Evolutionary conservation across 495 filamentous ascomycete genomes (phyloP).

Genomic region (Staphylotrichum longicolle): DNA sequence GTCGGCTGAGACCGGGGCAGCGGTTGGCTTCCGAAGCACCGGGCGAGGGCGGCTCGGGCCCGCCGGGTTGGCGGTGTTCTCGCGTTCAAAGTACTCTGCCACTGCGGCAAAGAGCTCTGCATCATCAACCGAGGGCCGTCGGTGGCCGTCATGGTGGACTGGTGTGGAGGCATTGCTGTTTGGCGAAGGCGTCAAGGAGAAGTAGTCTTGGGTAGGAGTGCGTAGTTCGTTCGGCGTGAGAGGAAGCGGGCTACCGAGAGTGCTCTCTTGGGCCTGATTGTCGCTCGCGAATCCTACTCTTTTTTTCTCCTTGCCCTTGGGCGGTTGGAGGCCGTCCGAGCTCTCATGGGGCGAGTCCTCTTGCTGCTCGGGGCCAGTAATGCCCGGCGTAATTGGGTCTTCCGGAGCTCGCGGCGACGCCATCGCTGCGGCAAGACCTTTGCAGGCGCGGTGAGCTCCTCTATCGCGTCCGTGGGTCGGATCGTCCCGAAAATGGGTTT

Average conservation of each 20-base stretch:
- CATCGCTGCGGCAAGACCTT: slow-evolving; percentile 14
- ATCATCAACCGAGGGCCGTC: slow-evolving; percentile 30
- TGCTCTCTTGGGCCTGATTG: slow-evolving; percentile 1
- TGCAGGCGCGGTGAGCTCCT: neutral
- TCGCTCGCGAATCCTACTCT: slow-evolving; percentile 32
- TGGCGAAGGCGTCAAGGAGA: slow-evolving; percentile 23
- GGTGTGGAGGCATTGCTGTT: slow-evolving; percentile 20
- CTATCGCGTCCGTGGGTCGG: neutral
- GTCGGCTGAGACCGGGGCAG: slow-evolving; percentile 13
- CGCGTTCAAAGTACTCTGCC: slow-evolving; percentile 26
- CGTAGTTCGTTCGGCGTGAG: slow-evolving; percentile 20
- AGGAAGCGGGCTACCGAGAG: slow-evolving; percentile 7
- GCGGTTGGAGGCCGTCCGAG: slow-evolving; percentile 7
- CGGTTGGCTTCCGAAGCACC: slow-evolving; percentile 29
- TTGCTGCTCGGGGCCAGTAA: slow-evolving; percentile 4
- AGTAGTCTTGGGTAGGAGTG: slow-evolving; percentile 24
- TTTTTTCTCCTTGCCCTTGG: slow-evolving; percentile 36
- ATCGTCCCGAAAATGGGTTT: neutral
- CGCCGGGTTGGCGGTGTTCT: slow-evolving; percentile 17
- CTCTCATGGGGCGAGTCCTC: slow-evolving; percentile 1
- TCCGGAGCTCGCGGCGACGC: slow-evolving; percentile 17
- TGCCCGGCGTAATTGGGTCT: slow-evolving; percentile 4
- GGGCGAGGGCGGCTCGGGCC: slow-evolving; percentile 29
- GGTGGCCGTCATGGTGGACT: neutral
- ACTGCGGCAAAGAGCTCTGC: slow-evolving; percentile 30